phyloP scores from a whole-genome alignment of 1,139 yeast genomes.

The Barnettozyma hawaiiensis region DNA sequence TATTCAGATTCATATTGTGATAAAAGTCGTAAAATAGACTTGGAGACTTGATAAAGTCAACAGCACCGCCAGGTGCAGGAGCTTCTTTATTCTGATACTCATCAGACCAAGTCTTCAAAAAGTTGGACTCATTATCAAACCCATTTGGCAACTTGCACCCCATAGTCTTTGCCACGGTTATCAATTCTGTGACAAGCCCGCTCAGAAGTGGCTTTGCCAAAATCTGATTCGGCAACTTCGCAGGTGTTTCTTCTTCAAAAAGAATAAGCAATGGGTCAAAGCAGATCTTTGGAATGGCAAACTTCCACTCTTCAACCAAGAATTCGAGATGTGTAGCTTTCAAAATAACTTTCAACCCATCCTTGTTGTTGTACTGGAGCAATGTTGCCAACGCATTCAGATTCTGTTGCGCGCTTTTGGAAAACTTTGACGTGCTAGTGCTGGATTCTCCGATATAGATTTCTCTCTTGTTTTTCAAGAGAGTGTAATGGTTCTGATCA shows the following conservation, averaged over 20 bases:
- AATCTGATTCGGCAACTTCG: constrained; percentile 54
- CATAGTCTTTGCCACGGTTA: constrained; percentile 71
- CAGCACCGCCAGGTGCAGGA: background rate
- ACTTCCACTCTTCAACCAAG: constrained; percentile 75
- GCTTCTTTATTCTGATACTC: constrained; percentile 27
- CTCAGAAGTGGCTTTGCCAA: constrained; percentile 79
- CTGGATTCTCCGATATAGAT: constrained; percentile 22
- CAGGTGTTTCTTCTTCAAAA: constrained; percentile 65
- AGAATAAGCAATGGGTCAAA: constrained; percentile 71
- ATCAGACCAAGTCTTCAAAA: constrained; percentile 49
- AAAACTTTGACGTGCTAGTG: constrained; percentile 16
- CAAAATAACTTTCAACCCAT: constrained; percentile 41
- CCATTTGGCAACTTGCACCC: constrained; percentile 67
- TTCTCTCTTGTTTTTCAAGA: constrained; percentile 13
- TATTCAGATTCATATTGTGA: constrained; percentile 49
- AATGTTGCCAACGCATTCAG: constrained; percentile 23
- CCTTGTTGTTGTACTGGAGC: constrained; percentile 32
- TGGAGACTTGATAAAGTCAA: constrained; percentile 42
- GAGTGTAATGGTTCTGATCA: constrained; percentile 11
- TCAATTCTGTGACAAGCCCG: constrained; percentile 71
- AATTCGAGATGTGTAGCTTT: constrained; percentile 49
- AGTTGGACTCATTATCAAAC: constrained; percentile 55
- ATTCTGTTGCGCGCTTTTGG: constrained; percentile 18
- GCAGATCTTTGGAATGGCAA: constrained; percentile 72
- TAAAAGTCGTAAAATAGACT: constrained; percentile 55